Evolutionary conservation across 2,329 filamentous ascomycete genomes (phyloP), one percentile per base, ranked within the genome.

Genomic region (Trichophyton rubrum): DNA sequence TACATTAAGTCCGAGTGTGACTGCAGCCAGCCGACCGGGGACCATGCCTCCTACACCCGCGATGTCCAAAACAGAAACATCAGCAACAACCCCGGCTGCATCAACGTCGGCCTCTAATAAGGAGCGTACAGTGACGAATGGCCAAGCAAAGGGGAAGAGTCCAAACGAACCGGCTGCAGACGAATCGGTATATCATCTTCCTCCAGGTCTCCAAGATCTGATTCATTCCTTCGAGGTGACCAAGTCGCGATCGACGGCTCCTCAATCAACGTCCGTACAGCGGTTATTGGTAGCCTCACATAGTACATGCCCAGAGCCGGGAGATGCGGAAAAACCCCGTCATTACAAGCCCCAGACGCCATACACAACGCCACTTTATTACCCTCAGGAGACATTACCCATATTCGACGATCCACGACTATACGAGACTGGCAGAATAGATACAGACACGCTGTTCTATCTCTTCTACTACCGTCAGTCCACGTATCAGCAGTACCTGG

Each of bases 401-500:
- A 90, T 97, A 65, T 92, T 97, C 67, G 90, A 96, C 67, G 90
- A 99, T 73, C 88, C 90, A 38, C 81, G 88, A 55, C 76, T 99
- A 63, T 99, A 96, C 74, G 83, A 78, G 53, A 77, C 74, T 2
- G 75, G 83, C 27, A 83, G 89, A 61, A 92, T 99, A 63, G 93
- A 99, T 69, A 90, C 91, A 0, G 93, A 99, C 71, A 96, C 92
- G 33, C 80, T 99, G 8, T 99, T 99, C 76, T 99, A 99, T 76
- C 88, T 96, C 53, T 99, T 99, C 76, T 99, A 99, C 79, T 99
- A 99, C 79, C 90, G 92, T 67, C 93, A 99, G 74, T 90, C 90
- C 27, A 91, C 90, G 0, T 91, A 95, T 67, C 91, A 97, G 73
- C 93, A 99, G 72, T 96, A 91, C 71, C 81, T 97, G 62, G 90